Evolutionary conservation across 139 green algal genomes (phyloP), one percentile per base, ranked within the genome.

Genomic region (Asterochloris erici): DNA sequence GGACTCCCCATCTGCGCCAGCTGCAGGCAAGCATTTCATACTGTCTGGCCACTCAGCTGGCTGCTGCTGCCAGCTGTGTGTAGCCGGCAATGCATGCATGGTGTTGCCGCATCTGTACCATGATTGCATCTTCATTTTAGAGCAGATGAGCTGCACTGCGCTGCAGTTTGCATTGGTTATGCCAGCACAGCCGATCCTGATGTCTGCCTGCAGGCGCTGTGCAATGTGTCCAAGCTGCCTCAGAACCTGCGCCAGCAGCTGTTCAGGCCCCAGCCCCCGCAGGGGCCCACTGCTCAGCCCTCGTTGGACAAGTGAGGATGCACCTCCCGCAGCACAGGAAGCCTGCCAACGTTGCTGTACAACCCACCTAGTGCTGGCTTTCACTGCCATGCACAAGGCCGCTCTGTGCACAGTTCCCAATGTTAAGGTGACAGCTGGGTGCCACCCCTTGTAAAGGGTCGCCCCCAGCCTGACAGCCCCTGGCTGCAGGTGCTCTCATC

Each of bases 1-100:
- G 93, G 69, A 88, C 90, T 12, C 86, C 91, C 2, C 88, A 94
- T 85, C 83, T 93, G n/a, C 85, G 92, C 26, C 89, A 95, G 83
- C 89, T 95, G 73, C 68, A 15, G 61, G 77, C 69, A 74, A 74
- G 63, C 28, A 71, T 23, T 9, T 21, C 61, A 26, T 29, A 74
- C 23, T 75, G 38, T 16, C 78, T 60, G 15, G 4, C 21, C 78
- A 47, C 73, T 6, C 4, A 54, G 38, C 38, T 54, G 38, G 38
- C 38, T 54, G 38, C 38, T 54, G 38, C 38, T 6, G 4, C 38
- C 38, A 54, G 6, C 6, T 6, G 2, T 54, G 38, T 54, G 38
- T 54, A 54, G 38, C 38, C 38, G 4, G 38, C 6, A 54, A 54
- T 54, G 38, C 38, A 54, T 54, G 38, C 38, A 10, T 54, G 38